A percentile compares a stretch with the other conserved stretches of the same genome.
phyloP scores from a whole-genome alignment of 2,329 filamentous ascomycete species.

The Ilyonectria sp. region DNA sequence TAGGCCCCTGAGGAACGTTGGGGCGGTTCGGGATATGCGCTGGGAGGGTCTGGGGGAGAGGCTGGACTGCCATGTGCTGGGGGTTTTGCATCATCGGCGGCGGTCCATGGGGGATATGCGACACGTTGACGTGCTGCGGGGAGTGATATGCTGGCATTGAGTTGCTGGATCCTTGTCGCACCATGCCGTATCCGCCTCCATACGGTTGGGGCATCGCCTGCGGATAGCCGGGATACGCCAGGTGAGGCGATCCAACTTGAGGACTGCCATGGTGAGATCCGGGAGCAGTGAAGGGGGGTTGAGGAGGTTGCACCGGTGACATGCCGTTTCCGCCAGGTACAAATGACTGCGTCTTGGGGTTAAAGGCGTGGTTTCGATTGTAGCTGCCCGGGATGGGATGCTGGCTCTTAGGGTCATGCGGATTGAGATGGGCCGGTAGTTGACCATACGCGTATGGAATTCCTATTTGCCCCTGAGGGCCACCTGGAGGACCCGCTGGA shows the following conservation, averaged over 20 bases:
- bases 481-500: slow-evolving; percentile 35
- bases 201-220: slow-evolving; percentile 64
- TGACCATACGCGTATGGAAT: slow-evolving; percentile 84
- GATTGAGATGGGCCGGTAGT: slow-evolving; percentile 78
- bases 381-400: slow-evolving; percentile 90
- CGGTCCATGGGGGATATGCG: slow-evolving; percentile 59
- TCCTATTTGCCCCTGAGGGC: slow-evolving; percentile 51
- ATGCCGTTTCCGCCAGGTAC: slow-evolving; percentile 74
- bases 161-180: slow-evolving; percentile 69
- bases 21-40: slow-evolving; percentile 64
- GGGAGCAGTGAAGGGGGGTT: slow-evolving; percentile 64
- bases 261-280: slow-evolving; percentile 68
- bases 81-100: slow-evolving; percentile 56
- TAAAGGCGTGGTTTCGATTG: slow-evolving; percentile 85
- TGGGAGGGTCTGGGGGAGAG: slow-evolving; percentile 60
- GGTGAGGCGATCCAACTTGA: slow-evolving; percentile 66
- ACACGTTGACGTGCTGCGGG: slow-evolving; percentile 47
- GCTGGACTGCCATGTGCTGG: slow-evolving; percentile 57
- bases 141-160: slow-evolving; percentile 67
- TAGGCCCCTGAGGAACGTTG: slow-evolving; percentile 58
- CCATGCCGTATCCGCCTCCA: slow-evolving; percentile 68
- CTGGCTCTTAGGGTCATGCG: slow-evolving; percentile 80
- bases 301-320: slow-evolving; percentile 63
- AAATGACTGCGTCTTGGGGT: slow-evolving; percentile 94
- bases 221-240: slow-evolving; percentile 65